Conservation (phyloP, 441 rosid species). For the Mallotus japonicus region DNA sequence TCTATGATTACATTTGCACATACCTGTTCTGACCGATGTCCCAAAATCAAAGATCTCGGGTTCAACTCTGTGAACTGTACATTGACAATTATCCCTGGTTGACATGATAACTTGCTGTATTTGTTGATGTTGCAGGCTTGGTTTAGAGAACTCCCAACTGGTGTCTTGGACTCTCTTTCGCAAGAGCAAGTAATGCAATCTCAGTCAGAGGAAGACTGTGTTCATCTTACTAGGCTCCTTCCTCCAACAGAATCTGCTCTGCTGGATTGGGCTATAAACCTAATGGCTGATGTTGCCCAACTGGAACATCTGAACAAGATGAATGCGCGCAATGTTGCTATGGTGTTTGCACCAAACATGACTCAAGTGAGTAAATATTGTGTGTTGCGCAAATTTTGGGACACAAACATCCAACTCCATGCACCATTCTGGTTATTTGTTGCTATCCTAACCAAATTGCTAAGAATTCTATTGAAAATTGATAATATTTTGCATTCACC, state of each 20-base stretch:
- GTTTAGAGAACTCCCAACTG: constrained; percentile 89
- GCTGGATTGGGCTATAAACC: constrained; percentile 85
- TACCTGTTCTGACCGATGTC: not conserved
- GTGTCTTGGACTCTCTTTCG: constrained; percentile 73
- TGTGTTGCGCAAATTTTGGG: not conserved
- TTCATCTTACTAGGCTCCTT: constrained; percentile 56
- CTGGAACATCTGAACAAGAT: constrained; percentile 75
- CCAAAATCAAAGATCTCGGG: not conserved
- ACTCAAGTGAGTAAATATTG: constrained; percentile 57
- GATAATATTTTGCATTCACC: not conserved
- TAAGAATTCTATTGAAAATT: not conserved
- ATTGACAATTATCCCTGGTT: not conserved
- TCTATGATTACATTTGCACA: not conserved
- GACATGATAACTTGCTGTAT: constrained; percentile 1
- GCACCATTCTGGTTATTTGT: not conserved
- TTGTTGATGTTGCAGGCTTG: constrained; percentile 61
- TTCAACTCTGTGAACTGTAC: not conserved
- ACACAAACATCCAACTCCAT: not conserved
- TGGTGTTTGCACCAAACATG: constrained; percentile 97
- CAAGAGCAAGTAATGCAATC: constrained; percentile 82
- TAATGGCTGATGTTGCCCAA: constrained; percentile 92
- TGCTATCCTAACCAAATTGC: not conserved
- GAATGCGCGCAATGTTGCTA: constrained; percentile 87
- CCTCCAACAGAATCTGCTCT: constrained; percentile 77
- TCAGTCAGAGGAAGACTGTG: constrained; percentile 72